phyloP scores from a whole-genome alignment of 257 asterid genomes.

The Verbascum thapsus region DNA sequence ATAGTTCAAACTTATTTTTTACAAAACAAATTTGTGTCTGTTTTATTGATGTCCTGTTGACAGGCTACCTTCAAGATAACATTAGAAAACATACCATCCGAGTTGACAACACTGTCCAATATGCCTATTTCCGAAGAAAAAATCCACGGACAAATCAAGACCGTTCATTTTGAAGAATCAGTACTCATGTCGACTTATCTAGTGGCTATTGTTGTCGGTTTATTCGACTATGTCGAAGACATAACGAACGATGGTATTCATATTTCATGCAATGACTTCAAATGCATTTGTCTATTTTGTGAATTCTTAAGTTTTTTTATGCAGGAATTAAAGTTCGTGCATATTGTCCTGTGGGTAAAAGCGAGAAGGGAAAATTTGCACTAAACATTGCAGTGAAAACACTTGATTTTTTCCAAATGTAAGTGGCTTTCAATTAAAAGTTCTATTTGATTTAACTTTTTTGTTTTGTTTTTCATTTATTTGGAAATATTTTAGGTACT shows the following conservation, averaged over 20 bases:
- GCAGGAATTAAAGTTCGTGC: slow-evolving; percentile 44
- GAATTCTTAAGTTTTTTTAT: slow-evolving; percentile 6
- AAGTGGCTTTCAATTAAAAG: slow-evolving; percentile 17
- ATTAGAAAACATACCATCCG: slow-evolving; percentile 41
- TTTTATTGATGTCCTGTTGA: not conserved
- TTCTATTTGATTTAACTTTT: not conserved
- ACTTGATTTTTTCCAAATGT: slow-evolving; percentile 39
- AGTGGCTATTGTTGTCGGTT: slow-evolving; percentile 50
- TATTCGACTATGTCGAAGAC: slow-evolving; percentile 43
- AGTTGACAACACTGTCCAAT: slow-evolving; percentile 45
- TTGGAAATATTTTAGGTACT: slow-evolving; percentile 30
- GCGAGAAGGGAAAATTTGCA: slow-evolving; percentile 47
- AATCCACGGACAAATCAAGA: slow-evolving; percentile 32
- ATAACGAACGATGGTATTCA: slow-evolving; percentile 42
- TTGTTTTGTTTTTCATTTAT: not conserved
- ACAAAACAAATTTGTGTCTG: not conserved
- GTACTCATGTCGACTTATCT: slow-evolving; percentile 45
- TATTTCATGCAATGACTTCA: not conserved
- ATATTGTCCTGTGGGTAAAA: slow-evolving; percentile 41
- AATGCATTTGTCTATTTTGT: not conserved
- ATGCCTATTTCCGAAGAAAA: slow-evolving; percentile 46
- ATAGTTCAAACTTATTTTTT: not conserved
- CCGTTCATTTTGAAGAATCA: slow-evolving; percentile 42
- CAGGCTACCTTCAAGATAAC: slow-evolving; percentile 49
- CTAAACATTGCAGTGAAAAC: slow-evolving; percentile 39